Base-by-base conservation (phyloP, 2,329 filamentous ascomycete species). In the Leptographium lundbergii region DNA sequence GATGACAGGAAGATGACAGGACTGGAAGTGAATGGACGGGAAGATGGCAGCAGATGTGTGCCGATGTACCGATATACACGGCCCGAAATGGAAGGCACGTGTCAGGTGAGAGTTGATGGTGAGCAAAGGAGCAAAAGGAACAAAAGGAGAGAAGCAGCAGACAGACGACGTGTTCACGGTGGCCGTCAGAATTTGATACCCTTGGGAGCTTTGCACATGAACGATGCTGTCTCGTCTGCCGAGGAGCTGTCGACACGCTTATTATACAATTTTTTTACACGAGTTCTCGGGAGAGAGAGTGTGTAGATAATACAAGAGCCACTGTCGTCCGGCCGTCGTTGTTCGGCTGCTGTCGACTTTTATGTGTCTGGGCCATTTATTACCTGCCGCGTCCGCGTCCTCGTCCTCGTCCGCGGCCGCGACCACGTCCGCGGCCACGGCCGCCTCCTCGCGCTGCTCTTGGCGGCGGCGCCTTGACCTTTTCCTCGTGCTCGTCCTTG, bases 401-500 rank as follows among this genome's bases (percentile, higher is more conserved):
- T 1, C 58, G 57, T 6, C 60, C 61, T n/a, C 63, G 52, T 6
- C 62, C 60, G 9, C 63, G 42, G 5, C 60, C 56, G 1, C 63
- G 58, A 14, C 63, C 60, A 3, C 63, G 53, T 1, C 58, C 57
- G 5, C 60, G 50, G 3, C 61, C 62, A 48, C 60, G 58, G 11
- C 57, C 19, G 32, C 55, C 47, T 45, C 64, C 60, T 22, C 63
- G 56, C 4, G 57, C 22, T 6, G 61, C 17, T 47, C 53, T 56
- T 10, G 47, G 58, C 27, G 61, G 59, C 2, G 61, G 56, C n/a
- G 56, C 56, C 19, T 59, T 25, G 32, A 34, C 51, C 57, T 59
- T 61, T 45, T 61, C 58, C 47, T 39, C 53, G 11, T 62, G 51
- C 17, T 57, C 53, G 1, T 52, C 50, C 2, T 60, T 56, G 6